These are phyloP conservation scores for Ogataea salicorniae DNA, from an alignment of 805 yeast species.

Conservation along the genomic window DNA sequence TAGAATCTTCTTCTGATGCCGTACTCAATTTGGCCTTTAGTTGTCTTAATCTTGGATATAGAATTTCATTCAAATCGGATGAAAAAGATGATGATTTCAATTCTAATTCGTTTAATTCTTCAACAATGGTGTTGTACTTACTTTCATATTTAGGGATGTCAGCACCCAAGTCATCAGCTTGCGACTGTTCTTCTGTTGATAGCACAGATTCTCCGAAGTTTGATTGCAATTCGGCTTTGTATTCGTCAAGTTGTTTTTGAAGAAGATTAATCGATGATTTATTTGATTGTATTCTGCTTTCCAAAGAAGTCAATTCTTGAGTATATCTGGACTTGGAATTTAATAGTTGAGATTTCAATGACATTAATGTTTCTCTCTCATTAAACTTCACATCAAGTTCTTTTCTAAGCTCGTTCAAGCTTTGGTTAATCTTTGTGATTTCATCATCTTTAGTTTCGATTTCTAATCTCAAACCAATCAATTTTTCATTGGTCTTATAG, in stretches of 20 bases:
- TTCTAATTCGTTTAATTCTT: conserved; percentile 40
- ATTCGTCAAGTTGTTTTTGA: conserved; percentile 37
- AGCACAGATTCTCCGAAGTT: conserved; percentile 48
- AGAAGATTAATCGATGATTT: conserved; percentile 31
- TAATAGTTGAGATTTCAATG: conserved; percentile 36
- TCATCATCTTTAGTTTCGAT: conserved; percentile 44
- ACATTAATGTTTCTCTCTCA: conserved; percentile 39
- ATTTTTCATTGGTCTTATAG: conserved; percentile 34
- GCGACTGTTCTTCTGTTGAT: conserved; percentile 41
- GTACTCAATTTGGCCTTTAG: conserved; percentile 20
- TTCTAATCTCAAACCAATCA: conserved; percentile 33
- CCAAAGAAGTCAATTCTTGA: conserved; percentile 37
- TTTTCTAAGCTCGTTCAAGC: conserved; percentile 31
- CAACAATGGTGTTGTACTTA: conserved; percentile 36
- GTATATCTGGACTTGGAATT: conserved; percentile 38
- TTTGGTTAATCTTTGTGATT: conserved; percentile 46
- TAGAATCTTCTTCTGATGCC: conserved; percentile 5
- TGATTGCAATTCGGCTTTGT: conserved; percentile 43
- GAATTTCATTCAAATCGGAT: conserved; percentile 54
- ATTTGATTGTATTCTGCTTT: conserved; percentile 32
- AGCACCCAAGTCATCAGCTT: conserved; percentile 32
- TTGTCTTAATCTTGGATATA: conserved; percentile 46
- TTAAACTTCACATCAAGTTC: conserved; percentile 40
- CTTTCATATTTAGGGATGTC: conserved; percentile 36
- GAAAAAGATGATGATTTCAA: conserved; percentile 41